Evolutionary conservation across 2,329 filamentous ascomycete species (phyloP).

Genomic region (Catunica adiposa): DNA sequence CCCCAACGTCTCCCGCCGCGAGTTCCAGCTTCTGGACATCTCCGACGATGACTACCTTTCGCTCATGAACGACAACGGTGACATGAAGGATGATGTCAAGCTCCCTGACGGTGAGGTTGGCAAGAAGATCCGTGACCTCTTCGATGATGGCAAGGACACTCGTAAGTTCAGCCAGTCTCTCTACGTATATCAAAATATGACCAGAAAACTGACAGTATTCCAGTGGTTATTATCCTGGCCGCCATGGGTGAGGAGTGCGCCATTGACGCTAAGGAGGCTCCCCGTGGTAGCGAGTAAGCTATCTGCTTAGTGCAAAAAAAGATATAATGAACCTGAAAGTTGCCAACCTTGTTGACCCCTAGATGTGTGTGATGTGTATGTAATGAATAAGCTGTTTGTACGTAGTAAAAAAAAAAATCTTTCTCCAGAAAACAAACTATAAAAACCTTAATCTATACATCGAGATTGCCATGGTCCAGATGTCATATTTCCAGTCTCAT

Average conservation of each 20-base stretch:
- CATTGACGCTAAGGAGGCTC: slow-evolving; percentile 89
- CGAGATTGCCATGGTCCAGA: too few species aligned
- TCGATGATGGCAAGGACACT: slow-evolving; percentile 80
- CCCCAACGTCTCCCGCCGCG: slow-evolving; percentile 75
- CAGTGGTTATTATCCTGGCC: slow-evolving; percentile 64
- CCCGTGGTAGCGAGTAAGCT: slow-evolving; percentile 22
- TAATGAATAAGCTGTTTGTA: too few species aligned
- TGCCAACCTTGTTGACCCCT: neutral
- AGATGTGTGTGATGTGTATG: slow-evolving; percentile 1
- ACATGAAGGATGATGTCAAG: slow-evolving; percentile 89
- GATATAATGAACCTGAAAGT: slow-evolving; percentile 15
- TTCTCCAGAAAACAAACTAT: too few species aligned
- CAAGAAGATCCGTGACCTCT: slow-evolving; percentile 69
- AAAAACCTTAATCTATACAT: too few species aligned
- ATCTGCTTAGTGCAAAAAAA: slow-evolving; percentile 13
- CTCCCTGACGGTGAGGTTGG: slow-evolving; percentile 79
- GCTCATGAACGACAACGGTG: slow-evolving; percentile 65
- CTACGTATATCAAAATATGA: neutral
- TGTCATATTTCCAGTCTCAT: too few species aligned
- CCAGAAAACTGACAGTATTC: slow-evolving; percentile 4
- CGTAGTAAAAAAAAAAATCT: too few species aligned
- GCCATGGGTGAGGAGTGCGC: slow-evolving; percentile 91
- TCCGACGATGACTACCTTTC: slow-evolving; percentile 88
- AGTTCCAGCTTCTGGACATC: slow-evolving; percentile 89
- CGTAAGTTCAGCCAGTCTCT: slow-evolving; percentile 45